phyloP scores from a whole-genome alignment of 257 asterid species.

The Thymus mandschuricus region DNA sequence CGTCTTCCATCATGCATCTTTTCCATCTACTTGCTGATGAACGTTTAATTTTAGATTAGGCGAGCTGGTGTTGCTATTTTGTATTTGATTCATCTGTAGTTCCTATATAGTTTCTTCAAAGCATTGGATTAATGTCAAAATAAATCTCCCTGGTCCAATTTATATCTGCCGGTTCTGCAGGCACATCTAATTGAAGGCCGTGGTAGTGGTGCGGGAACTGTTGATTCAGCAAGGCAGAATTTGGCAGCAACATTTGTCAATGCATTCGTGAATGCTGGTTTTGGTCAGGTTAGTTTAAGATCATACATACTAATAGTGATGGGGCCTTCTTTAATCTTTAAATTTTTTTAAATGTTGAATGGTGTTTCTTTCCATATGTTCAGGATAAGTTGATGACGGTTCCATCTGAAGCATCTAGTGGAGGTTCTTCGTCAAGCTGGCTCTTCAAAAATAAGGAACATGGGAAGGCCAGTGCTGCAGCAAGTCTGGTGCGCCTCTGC shows the following conservation, averaged over 20 bases:
- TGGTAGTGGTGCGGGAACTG: slow-evolving; percentile 83
- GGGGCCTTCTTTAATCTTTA: background rate
- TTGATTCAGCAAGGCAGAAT: slow-evolving; percentile 97
- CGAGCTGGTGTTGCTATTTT: slow-evolving; percentile 14
- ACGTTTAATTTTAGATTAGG: background rate
- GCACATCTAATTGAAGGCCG: slow-evolving; percentile 96
- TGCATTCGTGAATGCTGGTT: slow-evolving; percentile 98
- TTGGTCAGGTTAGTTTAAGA: slow-evolving; percentile 69
- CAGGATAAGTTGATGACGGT: slow-evolving; percentile 96
- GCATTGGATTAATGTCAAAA: background rate
- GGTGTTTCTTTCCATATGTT: slow-evolving; percentile 13
- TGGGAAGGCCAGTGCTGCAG: slow-evolving; percentile 96
- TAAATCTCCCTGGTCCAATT: slow-evolving; percentile 7
- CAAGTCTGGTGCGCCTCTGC: slow-evolving; percentile 72
- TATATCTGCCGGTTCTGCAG: slow-evolving; percentile 43
- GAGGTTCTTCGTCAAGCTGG: slow-evolving; percentile 87
- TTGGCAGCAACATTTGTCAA: slow-evolving; percentile 98
- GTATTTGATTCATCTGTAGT: background rate
- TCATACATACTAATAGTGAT: background rate
- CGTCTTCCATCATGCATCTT: slow-evolving; percentile 17
- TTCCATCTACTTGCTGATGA: background rate
- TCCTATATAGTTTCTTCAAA: background rate
- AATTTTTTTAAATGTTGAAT: slow-evolving; percentile 1
- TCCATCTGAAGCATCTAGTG: slow-evolving; percentile 78
- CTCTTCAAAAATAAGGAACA: slow-evolving; percentile 93